These are phyloP conservation scores for Solanum lignicaule DNA, from an alignment of 257 asterid species.

Conservation along the genomic window DNA sequence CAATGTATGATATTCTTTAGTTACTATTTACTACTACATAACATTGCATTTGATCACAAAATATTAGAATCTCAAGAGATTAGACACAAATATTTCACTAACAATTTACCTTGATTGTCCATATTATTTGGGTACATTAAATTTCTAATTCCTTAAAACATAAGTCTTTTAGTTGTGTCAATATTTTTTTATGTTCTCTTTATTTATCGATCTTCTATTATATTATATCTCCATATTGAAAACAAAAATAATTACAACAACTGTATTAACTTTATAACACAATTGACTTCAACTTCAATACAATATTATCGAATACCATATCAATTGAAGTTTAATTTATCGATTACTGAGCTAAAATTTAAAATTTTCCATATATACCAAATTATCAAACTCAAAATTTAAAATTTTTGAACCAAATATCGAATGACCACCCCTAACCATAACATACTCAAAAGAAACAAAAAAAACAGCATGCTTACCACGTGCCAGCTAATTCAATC, in stretches of 20 bases:
- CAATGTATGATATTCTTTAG: no score
- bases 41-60: background rate
- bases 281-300: background rate
- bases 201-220: no score
- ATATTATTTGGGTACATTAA: background rate
- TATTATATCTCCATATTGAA: background rate
- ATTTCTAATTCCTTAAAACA: no score
- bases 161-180: no score
- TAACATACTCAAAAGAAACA: background rate
- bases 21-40: background rate
- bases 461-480: background rate
- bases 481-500: background rate
- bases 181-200: no score
- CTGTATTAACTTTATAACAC: background rate
- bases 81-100: background rate
- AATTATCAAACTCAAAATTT: background rate
- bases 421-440: background rate
- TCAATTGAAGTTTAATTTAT: rapidly evolving
- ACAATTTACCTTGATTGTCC: no score
- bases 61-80: no score
- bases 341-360: background rate
- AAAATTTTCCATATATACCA: background rate
- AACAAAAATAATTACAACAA: background rate
- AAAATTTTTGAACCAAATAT: background rate
- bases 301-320: background rate